Conservation (phyloP, 1,139 yeast species). For the Yamadazyma mexicana region DNA sequence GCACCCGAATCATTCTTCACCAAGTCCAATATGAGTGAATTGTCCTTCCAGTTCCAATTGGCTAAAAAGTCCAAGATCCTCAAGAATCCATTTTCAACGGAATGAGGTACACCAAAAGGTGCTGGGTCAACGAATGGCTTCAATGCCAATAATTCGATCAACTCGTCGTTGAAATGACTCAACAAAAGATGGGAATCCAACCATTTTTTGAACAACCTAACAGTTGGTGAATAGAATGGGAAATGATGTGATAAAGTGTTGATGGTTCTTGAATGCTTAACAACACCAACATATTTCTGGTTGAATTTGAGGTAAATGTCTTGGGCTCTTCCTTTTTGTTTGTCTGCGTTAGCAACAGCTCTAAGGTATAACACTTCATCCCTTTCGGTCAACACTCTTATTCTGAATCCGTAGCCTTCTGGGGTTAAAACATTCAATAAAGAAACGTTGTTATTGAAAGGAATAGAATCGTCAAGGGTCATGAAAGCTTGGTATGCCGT, state of each 20-base stretch:
- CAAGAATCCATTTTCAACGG: slow-evolving; percentile 77
- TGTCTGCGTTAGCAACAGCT: slow-evolving; percentile 64
- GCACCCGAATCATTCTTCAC: slow-evolving; percentile 43
- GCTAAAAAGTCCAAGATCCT: slow-evolving; percentile 72
- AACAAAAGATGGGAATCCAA: slow-evolving; percentile 68
- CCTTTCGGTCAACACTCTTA: slow-evolving; percentile 75
- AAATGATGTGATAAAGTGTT: slow-evolving; percentile 69
- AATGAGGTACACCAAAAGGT: slow-evolving; percentile 77
- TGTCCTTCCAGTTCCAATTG: slow-evolving; percentile 93
- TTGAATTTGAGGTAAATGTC: slow-evolving; percentile 64
- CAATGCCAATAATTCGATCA: slow-evolving; percentile 78
- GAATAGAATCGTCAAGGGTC: slow-evolving; percentile 63
- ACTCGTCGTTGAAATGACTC: slow-evolving; percentile 71
- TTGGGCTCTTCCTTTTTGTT: slow-evolving; percentile 60
- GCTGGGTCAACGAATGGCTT: slow-evolving; percentile 86
- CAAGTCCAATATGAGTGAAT: slow-evolving; percentile 75
- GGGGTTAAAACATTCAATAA: slow-evolving; percentile 72
- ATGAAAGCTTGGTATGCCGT: slow-evolving; percentile 58
- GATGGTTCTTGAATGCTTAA: slow-evolving; percentile 82
- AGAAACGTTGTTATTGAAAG: slow-evolving; percentile 60
- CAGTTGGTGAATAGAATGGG: slow-evolving; percentile 76
- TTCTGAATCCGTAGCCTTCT: slow-evolving; percentile 81
- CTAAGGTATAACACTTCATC: slow-evolving; percentile 74
- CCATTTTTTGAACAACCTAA: slow-evolving; percentile 86
- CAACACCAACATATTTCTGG: slow-evolving; percentile 64